These are phyloP conservation scores for Anisodus acutangulus DNA, from an alignment of 257 asterid genomes.

Conservation along the genomic window DNA sequence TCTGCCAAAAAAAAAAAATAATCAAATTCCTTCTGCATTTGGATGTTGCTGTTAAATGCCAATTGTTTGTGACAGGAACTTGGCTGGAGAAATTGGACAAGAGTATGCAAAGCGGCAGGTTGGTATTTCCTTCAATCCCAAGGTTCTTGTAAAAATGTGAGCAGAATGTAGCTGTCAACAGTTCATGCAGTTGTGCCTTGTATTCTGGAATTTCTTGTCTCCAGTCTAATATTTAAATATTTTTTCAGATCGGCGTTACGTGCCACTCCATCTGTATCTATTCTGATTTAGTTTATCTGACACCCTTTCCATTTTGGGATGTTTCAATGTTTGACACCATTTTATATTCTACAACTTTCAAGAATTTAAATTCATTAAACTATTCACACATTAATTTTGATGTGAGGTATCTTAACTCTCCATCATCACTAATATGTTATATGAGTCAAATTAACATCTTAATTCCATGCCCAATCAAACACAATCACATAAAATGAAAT, in stretches of 20 bases:
- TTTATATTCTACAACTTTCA: constrained; percentile 10
- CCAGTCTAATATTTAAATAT: background rate
- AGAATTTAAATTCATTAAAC: background rate
- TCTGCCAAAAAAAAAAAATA: background rate
- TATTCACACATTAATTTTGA: constrained; percentile 8
- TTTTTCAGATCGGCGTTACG: background rate
- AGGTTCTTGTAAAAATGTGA: constrained; percentile 22
- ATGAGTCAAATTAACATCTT: constrained; percentile 6
- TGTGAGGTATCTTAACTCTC: background rate
- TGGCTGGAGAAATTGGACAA: constrained; percentile 89
- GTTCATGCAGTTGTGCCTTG: background rate
- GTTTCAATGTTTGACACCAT: constrained; percentile 14
- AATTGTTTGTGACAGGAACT: constrained; percentile 59
- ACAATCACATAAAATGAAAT: background rate
- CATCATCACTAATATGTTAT: background rate
- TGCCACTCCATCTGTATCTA: background rate
- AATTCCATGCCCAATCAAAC: background rate
- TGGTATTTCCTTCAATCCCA: constrained; percentile 29
- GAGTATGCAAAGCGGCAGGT: constrained; percentile 87
- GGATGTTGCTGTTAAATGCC: background rate
- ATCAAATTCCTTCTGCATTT: background rate
- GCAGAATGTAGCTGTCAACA: background rate
- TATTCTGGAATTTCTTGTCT: background rate
- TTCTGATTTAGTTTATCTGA: background rate
- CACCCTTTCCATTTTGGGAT: background rate